phyloP scores from a whole-genome alignment of 352 stramenopile species.

The Pilasporangium apinafurcum region DNA sequence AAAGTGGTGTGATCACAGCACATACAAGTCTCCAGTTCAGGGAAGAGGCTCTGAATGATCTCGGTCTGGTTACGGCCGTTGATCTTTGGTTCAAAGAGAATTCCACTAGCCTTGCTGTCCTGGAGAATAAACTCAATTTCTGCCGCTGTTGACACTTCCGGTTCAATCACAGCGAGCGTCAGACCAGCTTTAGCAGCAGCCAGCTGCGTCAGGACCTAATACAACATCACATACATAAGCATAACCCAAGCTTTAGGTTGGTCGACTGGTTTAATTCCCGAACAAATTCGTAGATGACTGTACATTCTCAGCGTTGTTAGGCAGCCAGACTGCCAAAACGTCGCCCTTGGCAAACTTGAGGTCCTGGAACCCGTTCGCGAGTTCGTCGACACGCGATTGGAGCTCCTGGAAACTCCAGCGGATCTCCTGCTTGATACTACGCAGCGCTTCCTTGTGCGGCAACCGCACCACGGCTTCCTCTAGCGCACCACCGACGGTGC shows the following conservation, averaged over 20 bases:
- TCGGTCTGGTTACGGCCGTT: constrained; percentile 61
- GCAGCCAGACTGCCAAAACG: constrained; percentile 80
- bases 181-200: constrained; percentile 78
- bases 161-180: constrained; percentile 78
- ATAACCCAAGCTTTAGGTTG: no score
- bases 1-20: neutral
- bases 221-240: no score
- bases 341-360: constrained; percentile 66
- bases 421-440: constrained; percentile 76
- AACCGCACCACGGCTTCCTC: constrained; percentile 72
- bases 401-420: constrained; percentile 86
- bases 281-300: neutral
- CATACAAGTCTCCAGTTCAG: constrained; percentile 71
- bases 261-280: no score
- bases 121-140: constrained; percentile 81
- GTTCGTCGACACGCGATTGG: constrained; percentile 59
- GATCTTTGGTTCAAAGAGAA: constrained; percentile 85
- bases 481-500: constrained; percentile 59
- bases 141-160: constrained; percentile 56
- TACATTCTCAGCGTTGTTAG: constrained; percentile 79
- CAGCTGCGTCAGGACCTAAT: constrained; percentile 73
- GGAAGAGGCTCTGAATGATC: constrained; percentile 68
- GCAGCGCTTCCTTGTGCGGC: constrained; percentile 84
- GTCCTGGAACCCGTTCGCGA: constrained; percentile 72
- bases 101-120: constrained; percentile 68